A percentile compares a stretch with the other conserved stretches of the same genome.
phyloP scores from a whole-genome alignment of 345 rosid genomes.

The Excoecaria agallocha region DNA sequence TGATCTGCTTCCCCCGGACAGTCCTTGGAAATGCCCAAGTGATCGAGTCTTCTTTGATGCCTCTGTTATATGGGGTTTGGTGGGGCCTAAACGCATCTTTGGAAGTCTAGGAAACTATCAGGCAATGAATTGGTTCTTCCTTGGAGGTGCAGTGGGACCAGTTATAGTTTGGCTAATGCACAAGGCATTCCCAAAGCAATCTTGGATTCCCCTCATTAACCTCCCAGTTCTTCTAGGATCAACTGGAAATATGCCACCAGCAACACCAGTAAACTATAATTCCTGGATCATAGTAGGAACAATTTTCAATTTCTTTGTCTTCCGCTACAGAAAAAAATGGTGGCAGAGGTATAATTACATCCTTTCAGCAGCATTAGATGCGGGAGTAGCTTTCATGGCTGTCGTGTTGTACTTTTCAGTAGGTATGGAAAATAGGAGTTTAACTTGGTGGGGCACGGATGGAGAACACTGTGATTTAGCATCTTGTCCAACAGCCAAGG shows the following conservation, averaged over 20 bases:
- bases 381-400: constrained; percentile 89
- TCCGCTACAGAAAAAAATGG: constrained; percentile 69
- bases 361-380: constrained; percentile 82
- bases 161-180: constrained; percentile 62
- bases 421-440: constrained; percentile 49
- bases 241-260: constrained; percentile 75
- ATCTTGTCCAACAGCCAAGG: constrained; percentile 72
- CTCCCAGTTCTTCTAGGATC: constrained; percentile 88
- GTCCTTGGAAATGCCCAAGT: constrained; percentile 90
- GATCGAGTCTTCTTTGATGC: constrained; percentile 91
- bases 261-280: constrained; percentile 72
- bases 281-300: constrained; percentile 78
- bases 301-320: constrained; percentile 73
- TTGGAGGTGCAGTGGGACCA: constrained; percentile 81
- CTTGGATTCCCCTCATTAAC: constrained; percentile 84
- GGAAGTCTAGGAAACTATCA: constrained; percentile 70
- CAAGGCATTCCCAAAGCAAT: constrained; percentile 66
- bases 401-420: constrained; percentile 64
- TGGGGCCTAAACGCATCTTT: constrained; percentile 74
- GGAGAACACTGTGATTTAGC: constrained; percentile 85
- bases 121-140: constrained; percentile 83
- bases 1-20: constrained; percentile 58
- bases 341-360: constrained; percentile 88
- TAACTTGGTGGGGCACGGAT: constrained; percentile 73
- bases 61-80: constrained; percentile 87